Percentiles rank a stretch among this genome's conserved stretches.
phyloP scores from a whole-genome alignment of 1,139 yeast species.

The Pichia sp. region DNA sequence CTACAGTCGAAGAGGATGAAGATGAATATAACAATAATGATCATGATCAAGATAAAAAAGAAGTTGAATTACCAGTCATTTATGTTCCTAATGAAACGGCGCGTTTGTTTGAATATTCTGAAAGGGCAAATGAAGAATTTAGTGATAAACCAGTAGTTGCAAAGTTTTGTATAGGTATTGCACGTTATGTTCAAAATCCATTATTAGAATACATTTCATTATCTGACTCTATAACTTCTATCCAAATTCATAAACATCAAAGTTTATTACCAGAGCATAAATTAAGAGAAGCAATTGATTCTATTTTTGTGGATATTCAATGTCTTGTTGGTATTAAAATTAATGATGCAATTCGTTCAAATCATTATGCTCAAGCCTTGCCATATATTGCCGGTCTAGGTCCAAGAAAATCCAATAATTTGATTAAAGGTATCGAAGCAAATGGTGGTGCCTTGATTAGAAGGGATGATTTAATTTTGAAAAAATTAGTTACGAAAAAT shows the following conservation, averaged over 20 bases:
- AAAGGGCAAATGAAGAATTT: constrained; percentile 69
- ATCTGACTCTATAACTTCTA: constrained; percentile 64
- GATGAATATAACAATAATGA: constrained; percentile 31
- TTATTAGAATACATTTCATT: constrained; percentile 79
- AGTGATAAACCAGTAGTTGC: constrained; percentile 82
- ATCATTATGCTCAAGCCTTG: constrained; percentile 62
- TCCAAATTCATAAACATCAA: constrained; percentile 74
- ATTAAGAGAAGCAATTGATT: constrained; percentile 62
- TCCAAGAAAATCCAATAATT: constrained; percentile 87
- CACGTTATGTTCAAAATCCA: constrained; percentile 88
- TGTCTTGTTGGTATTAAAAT: constrained; percentile 91
- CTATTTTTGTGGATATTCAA: constrained; percentile 83
- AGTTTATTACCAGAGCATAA: constrained; percentile 59
- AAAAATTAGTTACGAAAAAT: constrained; percentile 68
- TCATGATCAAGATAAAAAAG: constrained; percentile 32
- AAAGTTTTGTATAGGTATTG: constrained; percentile 85
- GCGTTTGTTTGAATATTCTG: constrained; percentile 75
- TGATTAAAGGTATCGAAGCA: constrained; percentile 73
- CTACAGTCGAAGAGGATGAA: constrained; percentile 33
- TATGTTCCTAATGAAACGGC: constrained; percentile 97
- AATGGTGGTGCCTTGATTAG: constrained; percentile 64
- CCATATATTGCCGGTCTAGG: constrained; percentile 90
- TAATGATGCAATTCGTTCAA: constrained; percentile 77
- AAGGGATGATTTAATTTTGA: constrained; percentile 74
- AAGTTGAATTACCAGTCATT: constrained; percentile 33